Conservation (phyloP, 805 yeast genomes). For the Isabelozyma rhagii region DNA sequence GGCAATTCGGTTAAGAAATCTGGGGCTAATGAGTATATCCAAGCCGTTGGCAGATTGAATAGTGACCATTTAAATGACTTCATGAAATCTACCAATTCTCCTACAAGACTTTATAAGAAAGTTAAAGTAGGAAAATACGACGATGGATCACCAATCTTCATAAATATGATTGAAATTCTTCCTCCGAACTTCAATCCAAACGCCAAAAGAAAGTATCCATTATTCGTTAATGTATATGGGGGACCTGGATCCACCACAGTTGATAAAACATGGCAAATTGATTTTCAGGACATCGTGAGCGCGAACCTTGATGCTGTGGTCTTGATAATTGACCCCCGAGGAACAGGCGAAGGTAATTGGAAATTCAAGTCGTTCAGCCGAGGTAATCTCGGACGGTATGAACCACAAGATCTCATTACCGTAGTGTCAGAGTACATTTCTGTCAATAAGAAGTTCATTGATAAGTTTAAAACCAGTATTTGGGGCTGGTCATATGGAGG, state of each 20-base stretch:
- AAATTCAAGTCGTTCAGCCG: slow-evolving; percentile 53
- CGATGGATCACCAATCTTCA: slow-evolving; percentile 22
- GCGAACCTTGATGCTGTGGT: slow-evolving; percentile 60
- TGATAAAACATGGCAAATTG: slow-evolving; percentile 43
- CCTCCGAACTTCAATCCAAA: slow-evolving; percentile 54
- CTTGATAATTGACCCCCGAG: slow-evolving; percentile 72
- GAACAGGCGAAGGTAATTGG: slow-evolving; percentile 83
- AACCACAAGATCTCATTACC: slow-evolving; percentile 62
- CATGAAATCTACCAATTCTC: slow-evolving; percentile 43
- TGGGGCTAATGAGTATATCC: slow-evolving; percentile 11
- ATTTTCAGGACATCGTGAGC: slow-evolving; percentile 58
- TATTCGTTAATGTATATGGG: slow-evolving; percentile 69
- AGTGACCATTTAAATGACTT: slow-evolving; percentile 10
- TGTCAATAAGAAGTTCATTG: slow-evolving; percentile 43
- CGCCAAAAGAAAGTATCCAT: slow-evolving; percentile 47
- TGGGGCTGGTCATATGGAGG: slow-evolving; percentile 99
- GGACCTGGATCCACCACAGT: slow-evolving; percentile 77
- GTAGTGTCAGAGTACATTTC: slow-evolving; percentile 50
- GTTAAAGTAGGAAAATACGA: slow-evolving; percentile 26
- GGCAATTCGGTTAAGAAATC: background rate
- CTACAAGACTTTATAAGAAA: slow-evolving; percentile 43
- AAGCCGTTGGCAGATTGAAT: slow-evolving; percentile 11
- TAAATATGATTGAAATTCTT: slow-evolving; percentile 58
- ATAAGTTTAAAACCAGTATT: slow-evolving; percentile 66
- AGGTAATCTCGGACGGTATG: slow-evolving; percentile 67